A percentile compares a stretch with the other conserved stretches of the same genome.
Conservation (phyloP, 2,329 filamentous ascomycete genomes). For the Fusarium aywerte region DNA sequence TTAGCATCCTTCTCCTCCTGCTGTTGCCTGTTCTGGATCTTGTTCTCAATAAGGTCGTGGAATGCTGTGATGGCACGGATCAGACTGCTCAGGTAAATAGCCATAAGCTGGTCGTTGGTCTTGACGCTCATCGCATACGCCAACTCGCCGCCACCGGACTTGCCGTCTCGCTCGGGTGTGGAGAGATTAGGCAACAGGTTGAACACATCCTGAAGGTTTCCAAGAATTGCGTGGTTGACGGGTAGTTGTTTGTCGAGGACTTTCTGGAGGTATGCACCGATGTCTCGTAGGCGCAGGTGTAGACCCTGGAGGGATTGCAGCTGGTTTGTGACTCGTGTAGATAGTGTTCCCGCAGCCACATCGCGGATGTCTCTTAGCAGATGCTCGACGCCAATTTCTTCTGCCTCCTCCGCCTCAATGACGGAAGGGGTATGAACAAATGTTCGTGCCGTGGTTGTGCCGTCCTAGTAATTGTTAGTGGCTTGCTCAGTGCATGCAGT, state of each 20-base stretch:
- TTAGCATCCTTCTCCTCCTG: slow-evolving; percentile 94
- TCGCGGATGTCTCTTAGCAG: slow-evolving; percentile 97
- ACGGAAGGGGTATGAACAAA: slow-evolving; percentile 98
- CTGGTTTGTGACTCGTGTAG: slow-evolving; percentile 96
- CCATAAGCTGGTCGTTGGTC: slow-evolving; percentile 99
- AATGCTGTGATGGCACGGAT: slow-evolving; percentile 98
- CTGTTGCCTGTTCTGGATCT: slow-evolving; percentile 98
- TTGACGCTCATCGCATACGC: slow-evolving; percentile 98
- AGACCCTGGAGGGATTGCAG: slow-evolving; percentile 96
- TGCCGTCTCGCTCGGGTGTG: slow-evolving; percentile 76
- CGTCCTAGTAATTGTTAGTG: slow-evolving; percentile 72
- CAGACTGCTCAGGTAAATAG: slow-evolving; percentile 92
- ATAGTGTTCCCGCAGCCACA: slow-evolving; percentile 95
- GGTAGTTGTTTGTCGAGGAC: slow-evolving; percentile 92
- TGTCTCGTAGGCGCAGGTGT: slow-evolving; percentile 93
- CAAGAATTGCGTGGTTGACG: slow-evolving; percentile 96
- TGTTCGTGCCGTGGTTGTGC: slow-evolving; percentile 94
- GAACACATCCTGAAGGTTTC: slow-evolving; percentile 99
- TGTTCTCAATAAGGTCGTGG: slow-evolving; percentile 99
- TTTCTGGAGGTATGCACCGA: slow-evolving; percentile 94
- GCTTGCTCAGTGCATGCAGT: not conserved
- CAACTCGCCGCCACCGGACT: slow-evolving; percentile 80
- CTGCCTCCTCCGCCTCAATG: slow-evolving; percentile 98
- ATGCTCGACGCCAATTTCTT: slow-evolving; percentile 99
- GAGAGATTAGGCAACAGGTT: slow-evolving; percentile 97